phyloP scores from a whole-genome alignment of 768 basidiomycete genomes.

The Neoboletus magnificus region DNA sequence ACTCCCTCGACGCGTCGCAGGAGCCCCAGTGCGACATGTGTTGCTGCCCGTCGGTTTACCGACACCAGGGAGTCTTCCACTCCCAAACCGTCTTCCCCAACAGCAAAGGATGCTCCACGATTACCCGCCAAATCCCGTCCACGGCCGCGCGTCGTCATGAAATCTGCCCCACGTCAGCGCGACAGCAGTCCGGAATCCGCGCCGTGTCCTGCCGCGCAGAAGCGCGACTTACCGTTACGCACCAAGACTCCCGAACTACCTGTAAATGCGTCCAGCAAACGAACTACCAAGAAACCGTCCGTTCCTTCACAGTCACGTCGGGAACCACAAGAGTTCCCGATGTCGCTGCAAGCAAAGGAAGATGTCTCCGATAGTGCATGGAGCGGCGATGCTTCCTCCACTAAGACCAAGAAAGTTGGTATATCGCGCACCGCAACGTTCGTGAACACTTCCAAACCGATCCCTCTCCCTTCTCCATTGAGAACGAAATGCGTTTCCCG shows the following conservation, averaged over 20 bases:
- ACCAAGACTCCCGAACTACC: slow-evolving; percentile 6
- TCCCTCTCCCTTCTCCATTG: slow-evolving; percentile 25
- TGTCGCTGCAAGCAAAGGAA: slow-evolving; percentile 23
- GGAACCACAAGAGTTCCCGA: slow-evolving; percentile 24
- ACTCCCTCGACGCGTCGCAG: slow-evolving; percentile 1
- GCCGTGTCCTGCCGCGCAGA: slow-evolving; percentile 7
- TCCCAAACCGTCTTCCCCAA: neutral
- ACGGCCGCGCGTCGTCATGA: slow-evolving; percentile 8
- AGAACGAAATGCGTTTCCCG: slow-evolving; percentile 3
- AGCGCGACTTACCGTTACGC: neutral
- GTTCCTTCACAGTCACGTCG: slow-evolving; percentile 1
- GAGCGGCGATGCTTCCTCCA: slow-evolving; percentile 9
- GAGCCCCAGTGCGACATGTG: neutral
- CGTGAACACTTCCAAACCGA: neutral
- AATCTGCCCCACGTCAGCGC: neutral
- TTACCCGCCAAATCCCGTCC: slow-evolving; percentile 9
- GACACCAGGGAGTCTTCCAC: slow-evolving; percentile 1
- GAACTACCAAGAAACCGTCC: slow-evolving; percentile 6
- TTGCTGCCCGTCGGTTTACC: neutral
- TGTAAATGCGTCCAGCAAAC: neutral
- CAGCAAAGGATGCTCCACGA: neutral
- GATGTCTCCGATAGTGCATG: slow-evolving; percentile 13
- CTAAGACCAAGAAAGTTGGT: slow-evolving; percentile 9
- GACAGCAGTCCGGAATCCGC: slow-evolving; percentile 18
- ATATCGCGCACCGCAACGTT: slow-evolving; percentile 8